phyloP scores from a whole-genome alignment of 2,329 filamentous ascomycete species.

The Phialemoniopsis sp. region DNA sequence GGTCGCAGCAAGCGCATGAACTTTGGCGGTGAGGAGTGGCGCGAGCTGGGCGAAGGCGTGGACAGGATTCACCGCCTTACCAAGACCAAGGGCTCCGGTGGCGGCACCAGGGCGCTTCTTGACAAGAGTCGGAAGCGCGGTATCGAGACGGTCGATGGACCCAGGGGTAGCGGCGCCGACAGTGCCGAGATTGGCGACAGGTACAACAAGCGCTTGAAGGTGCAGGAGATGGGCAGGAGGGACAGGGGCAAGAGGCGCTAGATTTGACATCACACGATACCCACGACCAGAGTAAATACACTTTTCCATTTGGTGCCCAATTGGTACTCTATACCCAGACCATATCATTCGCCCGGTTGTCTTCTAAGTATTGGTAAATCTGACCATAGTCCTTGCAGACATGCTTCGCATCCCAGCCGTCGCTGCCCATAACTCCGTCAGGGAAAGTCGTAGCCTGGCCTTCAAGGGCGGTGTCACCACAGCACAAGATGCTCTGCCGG shows the following conservation, averaged over 20 bases:
- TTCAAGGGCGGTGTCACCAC: slow-evolving; percentile 23
- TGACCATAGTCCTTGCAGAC: slow-evolving; percentile 33
- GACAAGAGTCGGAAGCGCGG: slow-evolving; percentile 86
- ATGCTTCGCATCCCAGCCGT: slow-evolving; percentile 38
- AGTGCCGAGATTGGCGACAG: slow-evolving; percentile 65
- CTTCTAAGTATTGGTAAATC: slow-evolving; percentile 26
- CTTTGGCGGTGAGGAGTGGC: slow-evolving; percentile 91
- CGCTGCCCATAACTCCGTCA: slow-evolving; percentile 26
- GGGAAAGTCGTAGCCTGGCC: slow-evolving; percentile 35
- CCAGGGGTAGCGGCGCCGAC: slow-evolving; percentile 54
- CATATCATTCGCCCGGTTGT: slow-evolving; percentile 24
- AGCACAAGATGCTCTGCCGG: slow-evolving; percentile 12
- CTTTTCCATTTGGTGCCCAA: too few relatives aligned
- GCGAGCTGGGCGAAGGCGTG: slow-evolving; percentile 75
- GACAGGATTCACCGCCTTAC: slow-evolving; percentile 85
- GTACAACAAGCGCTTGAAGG: slow-evolving; percentile 67
- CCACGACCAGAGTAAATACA: slow-evolving; percentile 2
- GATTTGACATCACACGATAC: too few relatives aligned
- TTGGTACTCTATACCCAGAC: slow-evolving; percentile 25
- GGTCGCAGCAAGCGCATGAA: slow-evolving; percentile 55
- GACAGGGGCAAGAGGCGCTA: slow-evolving; percentile 32
- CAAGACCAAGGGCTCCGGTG: slow-evolving; percentile 55
- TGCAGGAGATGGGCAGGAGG: slow-evolving; percentile 40
- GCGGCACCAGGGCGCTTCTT: slow-evolving; percentile 56
- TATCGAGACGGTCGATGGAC: slow-evolving; percentile 64